phyloP scores from a whole-genome alignment of 441 rosid species.

The Isatis lusitanica region DNA sequence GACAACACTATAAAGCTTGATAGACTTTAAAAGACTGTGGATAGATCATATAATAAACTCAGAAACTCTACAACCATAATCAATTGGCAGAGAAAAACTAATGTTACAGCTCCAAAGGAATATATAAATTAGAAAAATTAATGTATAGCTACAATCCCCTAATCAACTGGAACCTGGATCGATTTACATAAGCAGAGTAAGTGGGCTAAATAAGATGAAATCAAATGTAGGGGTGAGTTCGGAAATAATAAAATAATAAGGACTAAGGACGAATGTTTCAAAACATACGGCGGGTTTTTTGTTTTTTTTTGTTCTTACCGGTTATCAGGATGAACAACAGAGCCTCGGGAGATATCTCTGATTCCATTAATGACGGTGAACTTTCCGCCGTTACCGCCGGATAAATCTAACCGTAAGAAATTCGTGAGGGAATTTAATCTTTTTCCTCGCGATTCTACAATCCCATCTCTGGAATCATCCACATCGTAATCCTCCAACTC shows the following conservation, averaged over 20 bases:
- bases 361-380: constrained; percentile 56
- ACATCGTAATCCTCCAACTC: constrained; percentile 45
- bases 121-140: not conserved
- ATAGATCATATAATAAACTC: too few species aligned
- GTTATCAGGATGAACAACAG: constrained; percentile 76
- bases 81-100: too few species aligned
- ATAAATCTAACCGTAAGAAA: constrained; percentile 45
- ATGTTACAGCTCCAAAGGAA: too few species aligned
- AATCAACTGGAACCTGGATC: not conserved
- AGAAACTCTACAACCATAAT: too few species aligned
- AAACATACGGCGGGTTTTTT: not conserved
- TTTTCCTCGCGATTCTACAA: constrained; percentile 59
- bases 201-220: not conserved
- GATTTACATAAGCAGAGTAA: not conserved
- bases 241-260: not conserved
- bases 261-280: not conserved
- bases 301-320: constrained; percentile 39
- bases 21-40: too few species aligned
- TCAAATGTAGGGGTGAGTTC: not conserved
- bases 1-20: too few species aligned
- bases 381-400: constrained; percentile 34
- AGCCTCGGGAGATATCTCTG: constrained; percentile 43
- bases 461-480: constrained; percentile 49
- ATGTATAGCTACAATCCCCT: not conserved
- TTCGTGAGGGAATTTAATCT: constrained; percentile 55